These are phyloP conservation scores for Lathyrus aphaca DNA, from an alignment of 306 rosid species.

Conservation along the genomic window DNA sequence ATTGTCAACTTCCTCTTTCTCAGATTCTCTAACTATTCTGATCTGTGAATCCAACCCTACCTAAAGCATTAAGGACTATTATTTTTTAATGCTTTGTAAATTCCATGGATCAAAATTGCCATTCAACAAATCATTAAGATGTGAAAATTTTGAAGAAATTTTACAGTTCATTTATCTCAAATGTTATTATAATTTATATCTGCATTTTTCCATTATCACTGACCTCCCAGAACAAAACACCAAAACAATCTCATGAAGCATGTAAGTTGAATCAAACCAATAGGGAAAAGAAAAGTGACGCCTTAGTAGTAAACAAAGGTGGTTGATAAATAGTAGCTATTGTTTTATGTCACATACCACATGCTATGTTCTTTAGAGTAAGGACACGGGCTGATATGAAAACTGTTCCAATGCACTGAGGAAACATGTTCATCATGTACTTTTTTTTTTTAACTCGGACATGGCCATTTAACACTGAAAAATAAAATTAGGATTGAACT, in stretches of 20 bases:
- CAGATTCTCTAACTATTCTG: background rate
- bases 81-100: background rate
- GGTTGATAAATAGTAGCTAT: background rate
- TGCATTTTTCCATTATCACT: background rate
- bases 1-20: conserved; percentile 21
- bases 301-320: background rate
- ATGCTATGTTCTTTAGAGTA: background rate
- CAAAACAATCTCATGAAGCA: conserved; percentile 11
- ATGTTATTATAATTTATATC: background rate
- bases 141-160: background rate
- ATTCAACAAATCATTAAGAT: background rate
- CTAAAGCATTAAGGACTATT: background rate
- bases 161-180: background rate
- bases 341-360: background rate
- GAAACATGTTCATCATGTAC: background rate
- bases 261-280: background rate
- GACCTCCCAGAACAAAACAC: conserved; percentile 1
- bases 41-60: conserved; percentile 1
- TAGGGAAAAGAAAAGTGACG: background rate
- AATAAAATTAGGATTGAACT: background rate
- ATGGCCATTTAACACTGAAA: background rate
- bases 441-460: background rate
- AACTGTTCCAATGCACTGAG: background rate
- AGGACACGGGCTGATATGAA: background rate
- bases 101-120: background rate